Evolutionary conservation across 305 asterid species (phyloP).

Genomic region (Plantago coronopus): DNA sequence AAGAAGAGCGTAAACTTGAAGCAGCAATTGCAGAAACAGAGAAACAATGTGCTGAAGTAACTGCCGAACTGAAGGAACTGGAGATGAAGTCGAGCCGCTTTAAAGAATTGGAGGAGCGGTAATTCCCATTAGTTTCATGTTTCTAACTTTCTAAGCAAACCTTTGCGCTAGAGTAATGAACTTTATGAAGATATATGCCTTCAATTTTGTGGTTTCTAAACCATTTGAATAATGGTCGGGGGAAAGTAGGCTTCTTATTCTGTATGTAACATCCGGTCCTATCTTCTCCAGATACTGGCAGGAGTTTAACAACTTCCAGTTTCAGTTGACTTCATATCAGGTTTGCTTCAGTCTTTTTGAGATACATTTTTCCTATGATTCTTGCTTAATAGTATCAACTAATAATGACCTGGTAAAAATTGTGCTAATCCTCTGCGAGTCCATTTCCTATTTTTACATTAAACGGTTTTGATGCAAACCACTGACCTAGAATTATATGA

Average conservation of each 20-base stretch:
- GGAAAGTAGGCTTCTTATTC: constrained; percentile 2
- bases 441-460: constrained; percentile 9
- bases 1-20: constrained; percentile 93
- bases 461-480: constrained; percentile 7
- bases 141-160: constrained; percentile 7
- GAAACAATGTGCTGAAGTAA: constrained; percentile 79
- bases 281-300: constrained; percentile 77
- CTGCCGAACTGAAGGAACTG: constrained; percentile 75
- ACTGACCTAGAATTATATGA: constrained; percentile 20
- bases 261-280: constrained; percentile 10
- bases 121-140: constrained; percentile 26
- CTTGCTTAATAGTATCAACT: constrained; percentile 16
- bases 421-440: too few relatives aligned
- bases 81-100: constrained; percentile 83
- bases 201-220: constrained; percentile 9
- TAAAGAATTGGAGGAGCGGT: constrained; percentile 96
- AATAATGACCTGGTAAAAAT: constrained; percentile 3
- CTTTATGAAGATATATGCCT: background rate
- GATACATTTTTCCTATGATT: constrained; percentile 10
- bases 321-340: constrained; percentile 87
- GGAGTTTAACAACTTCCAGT: constrained; percentile 89
- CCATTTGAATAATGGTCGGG: constrained; percentile 2
- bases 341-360: constrained; percentile 36
- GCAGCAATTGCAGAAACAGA: constrained; percentile 96
- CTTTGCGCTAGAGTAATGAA: background rate